These are phyloP conservation scores for Rhodamnia argentea DNA, from an alignment of 345 rosid species.

Conservation along the genomic window DNA sequence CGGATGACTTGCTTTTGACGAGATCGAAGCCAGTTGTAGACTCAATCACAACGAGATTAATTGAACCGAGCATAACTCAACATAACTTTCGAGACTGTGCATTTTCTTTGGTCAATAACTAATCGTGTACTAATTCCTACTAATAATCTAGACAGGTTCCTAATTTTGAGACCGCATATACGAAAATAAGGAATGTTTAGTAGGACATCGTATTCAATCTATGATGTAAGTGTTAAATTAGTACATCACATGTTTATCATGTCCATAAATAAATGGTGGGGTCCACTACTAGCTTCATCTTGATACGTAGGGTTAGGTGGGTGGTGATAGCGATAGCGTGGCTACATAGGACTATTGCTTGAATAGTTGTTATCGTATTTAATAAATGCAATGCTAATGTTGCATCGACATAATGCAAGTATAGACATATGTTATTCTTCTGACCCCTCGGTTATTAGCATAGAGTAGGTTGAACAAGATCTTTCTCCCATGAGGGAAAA, in stretches of 20 bases:
- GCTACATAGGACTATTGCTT: not conserved
- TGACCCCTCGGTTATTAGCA: not conserved
- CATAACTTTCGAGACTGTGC: not conserved
- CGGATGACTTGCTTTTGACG: not conserved
- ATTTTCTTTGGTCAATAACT: not conserved
- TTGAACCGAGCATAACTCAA: not conserved
- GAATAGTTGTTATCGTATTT: not conserved
- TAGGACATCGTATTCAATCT: not conserved
- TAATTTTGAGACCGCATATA: not conserved
- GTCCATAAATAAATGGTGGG: not conserved
- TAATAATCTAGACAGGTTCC: not conserved
- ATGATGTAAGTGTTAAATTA: not conserved
- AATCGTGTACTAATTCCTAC: not conserved
- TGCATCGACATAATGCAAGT: not conserved
- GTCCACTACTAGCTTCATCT: not conserved
- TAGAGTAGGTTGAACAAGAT: not conserved
- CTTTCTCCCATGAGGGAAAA: not conserved
- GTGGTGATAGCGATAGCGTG: not conserved
- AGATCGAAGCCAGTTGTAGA: not conserved
- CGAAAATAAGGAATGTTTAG: not conserved
- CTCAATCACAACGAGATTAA: not conserved
- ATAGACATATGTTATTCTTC: not conserved
- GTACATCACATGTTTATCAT: not conserved
- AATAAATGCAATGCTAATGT: not conserved
- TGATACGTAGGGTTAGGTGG: not conserved